Evolutionary conservation across 306 rosid species (phyloP), one percentile per base, ranked within the genome.

Genomic region (Rosa multiflora): DNA sequence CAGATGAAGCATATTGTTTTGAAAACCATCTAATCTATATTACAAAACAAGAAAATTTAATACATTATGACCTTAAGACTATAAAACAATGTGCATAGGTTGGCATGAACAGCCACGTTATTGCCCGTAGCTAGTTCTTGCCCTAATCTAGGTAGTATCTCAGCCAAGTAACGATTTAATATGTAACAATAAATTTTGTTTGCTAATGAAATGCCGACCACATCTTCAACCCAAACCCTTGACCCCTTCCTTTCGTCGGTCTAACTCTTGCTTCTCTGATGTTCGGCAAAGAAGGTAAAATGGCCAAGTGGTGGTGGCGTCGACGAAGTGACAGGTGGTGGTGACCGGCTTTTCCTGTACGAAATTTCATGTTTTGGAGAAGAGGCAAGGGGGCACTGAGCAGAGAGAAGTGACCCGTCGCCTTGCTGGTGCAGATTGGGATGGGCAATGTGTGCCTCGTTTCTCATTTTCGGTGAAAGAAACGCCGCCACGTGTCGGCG

Each of bases 401-500:
- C 59, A 48, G 14, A 8, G 23, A 51, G 2, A 55, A 4, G 6
- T 17, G 63, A 51, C 23, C n/a, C 76, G 51, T 35, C 39, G 49
- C 10, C 12, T 37, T 15, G 15, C 14, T 21, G 62, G 62, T 56
- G 26, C 11, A 55, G 5, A 17, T 3, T 71, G 59, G 42, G 9
- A 8, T 26, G 47, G 32, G 76, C 71, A 46, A 71, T 61, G 76
- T 61, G 76, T 69, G 63, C 39, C 10, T 21, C 11, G 2, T 8
- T 32, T 42, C 40, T 39, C 26, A 0, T 17, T 26, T 26, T 56
- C n/a, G 52, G 67, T 47, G 37, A 68, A 72, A 48, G 40, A 14
- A 26, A 26, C 15, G 23, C 23, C 2, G 72, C 81, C 90, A 88
- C 88, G 83, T 78, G 88, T 77, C 85, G 8, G 23, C 26, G 55